These are phyloP conservation scores for Cryoendolithus antarcticus DNA, from an alignment of 2,329 filamentous ascomycete genomes.

Conservation along the genomic window DNA sequence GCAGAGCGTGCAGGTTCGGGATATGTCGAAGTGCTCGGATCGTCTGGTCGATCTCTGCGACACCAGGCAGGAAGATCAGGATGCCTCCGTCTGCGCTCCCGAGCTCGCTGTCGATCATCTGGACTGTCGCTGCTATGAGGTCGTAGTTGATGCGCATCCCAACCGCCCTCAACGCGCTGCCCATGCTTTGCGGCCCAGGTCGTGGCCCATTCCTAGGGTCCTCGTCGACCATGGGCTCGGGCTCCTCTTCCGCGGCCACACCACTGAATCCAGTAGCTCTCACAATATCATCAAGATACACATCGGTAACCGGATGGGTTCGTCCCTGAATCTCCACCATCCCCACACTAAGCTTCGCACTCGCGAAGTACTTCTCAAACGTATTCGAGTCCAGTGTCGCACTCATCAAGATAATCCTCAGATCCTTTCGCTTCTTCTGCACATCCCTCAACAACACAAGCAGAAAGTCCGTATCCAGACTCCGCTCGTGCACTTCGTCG, in stretches of 20 bases:
- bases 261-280: conserved; percentile 58
- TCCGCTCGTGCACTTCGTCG: conserved; percentile 92
- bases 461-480: conserved; percentile 87
- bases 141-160: conserved; percentile 84
- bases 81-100: conserved; percentile 68
- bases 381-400: conserved; percentile 82
- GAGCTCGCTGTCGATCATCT: conserved; percentile 68
- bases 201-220: conserved; percentile 12
- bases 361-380: conserved; percentile 70
- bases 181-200: conserved; percentile 19
- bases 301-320: conserved; percentile 81
- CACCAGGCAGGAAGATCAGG: conserved; percentile 87
- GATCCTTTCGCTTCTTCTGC: conserved; percentile 57
- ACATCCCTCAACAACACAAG: conserved; percentile 79
- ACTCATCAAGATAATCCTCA: conserved; percentile 92
- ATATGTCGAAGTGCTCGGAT: conserved; percentile 56
- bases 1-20: conserved; percentile 61
- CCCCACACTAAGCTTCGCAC: conserved; percentile 43
- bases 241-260: conserved; percentile 33
- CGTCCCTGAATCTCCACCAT: conserved; percentile 76
- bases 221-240: conserved; percentile 29
- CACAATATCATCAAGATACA: conserved; percentile 80
- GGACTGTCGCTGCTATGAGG: conserved; percentile 67
- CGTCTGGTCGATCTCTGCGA: conserved; percentile 78
- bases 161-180: conserved; percentile 30